Base-by-base conservation (phyloP, 2,329 filamentous ascomycete species). In the Colletotrichum zoysiae region DNA sequence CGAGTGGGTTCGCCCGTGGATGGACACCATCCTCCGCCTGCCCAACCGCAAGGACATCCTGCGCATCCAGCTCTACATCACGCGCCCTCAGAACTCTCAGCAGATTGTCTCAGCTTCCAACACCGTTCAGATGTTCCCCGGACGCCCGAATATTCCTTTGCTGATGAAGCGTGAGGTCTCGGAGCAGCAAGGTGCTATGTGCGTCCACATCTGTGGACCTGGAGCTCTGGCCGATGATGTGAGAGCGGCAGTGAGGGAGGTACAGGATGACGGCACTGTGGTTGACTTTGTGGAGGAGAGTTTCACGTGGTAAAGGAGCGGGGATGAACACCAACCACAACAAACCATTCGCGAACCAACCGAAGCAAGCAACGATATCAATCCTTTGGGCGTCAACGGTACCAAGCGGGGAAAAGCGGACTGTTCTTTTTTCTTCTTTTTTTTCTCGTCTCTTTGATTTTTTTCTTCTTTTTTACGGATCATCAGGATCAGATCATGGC, bases 1-100 rank as follows among this genome's bases (percentile, higher is more conserved):
- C 9, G 94, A 97, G 81, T 98, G 96, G 95, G 93, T 97, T 71
- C 90, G 94, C 9, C 93, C 94, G 6, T 98, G 93, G 92, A 91
- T 92, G 88, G 89, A 92, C 75, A 82, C 85, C 67, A 83, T 98
- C 65, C 86, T 98, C 42, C 88, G 88, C 67, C 92, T 98, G 87
- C 92, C 94, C 16, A 89, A 91, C 76, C 91, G 95, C 65, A 90
- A 93, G 70, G 94, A 97, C 61, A 87, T 97, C 40, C 88, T 99
- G 56, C 92, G 91, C 76, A 93, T 98, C 77, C 90, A 95, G 76
- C 89, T 98, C 59, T 98, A 97, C 82, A 91, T 98, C 76, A 98
- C 96, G 6, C 88, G 94, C 65, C 95, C 95, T 0, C 91, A 93
- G 76, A 93, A 92, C 79, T 90, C 92, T n/a, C 92, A 91, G 79